Evolutionary conservation across 2,329 filamentous ascomycete genomes (phyloP).

Genomic region (Camillea tinctor): DNA sequence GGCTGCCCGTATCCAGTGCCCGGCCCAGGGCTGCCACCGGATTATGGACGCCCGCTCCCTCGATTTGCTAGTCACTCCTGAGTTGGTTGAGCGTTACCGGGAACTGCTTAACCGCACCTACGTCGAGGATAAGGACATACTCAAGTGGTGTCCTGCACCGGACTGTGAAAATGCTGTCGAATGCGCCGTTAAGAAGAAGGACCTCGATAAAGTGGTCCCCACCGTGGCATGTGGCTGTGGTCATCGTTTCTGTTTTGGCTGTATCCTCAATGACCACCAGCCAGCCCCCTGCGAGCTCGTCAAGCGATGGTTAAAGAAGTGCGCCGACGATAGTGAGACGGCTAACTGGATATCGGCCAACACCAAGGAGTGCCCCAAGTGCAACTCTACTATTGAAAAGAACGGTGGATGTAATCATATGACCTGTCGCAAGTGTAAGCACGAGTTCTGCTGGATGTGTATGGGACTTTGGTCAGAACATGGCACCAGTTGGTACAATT

Average conservation of each 20-base stretch:
- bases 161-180: conserved; percentile 93
- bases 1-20: conserved; percentile 91
- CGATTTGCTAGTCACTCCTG: conserved; percentile 66
- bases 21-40: conserved; percentile 79
- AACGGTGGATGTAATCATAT: conserved; percentile 56
- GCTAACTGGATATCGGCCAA: conserved; percentile 99
- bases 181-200: conserved; percentile 83
- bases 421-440: conserved; percentile 37
- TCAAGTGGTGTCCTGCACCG: conserved; percentile 98
- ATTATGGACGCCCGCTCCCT: conserved; percentile 91
- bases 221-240: conserved; percentile 85
- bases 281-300: conserved; percentile 89
- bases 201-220: conserved; percentile 80
- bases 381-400: conserved; percentile 97
- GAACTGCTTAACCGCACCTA: conserved; percentile 89
- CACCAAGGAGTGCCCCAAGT: conserved; percentile 96
- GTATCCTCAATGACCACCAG: conserved; percentile 84
- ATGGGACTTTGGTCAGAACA: conserved; percentile 99
- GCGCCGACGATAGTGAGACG: conserved; percentile 95
- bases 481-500: conserved; percentile 99
- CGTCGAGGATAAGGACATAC: conserved; percentile 91
- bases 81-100: conserved; percentile 67
- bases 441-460: conserved; percentile 92
- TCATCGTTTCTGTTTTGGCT: conserved; percentile 93
- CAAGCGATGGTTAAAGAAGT: conserved; percentile 96